A percentile compares a stretch with the other conserved stretches of the same genome.
Evolutionary conservation across 179 eudicot genomes (phyloP).

Genomic region (Actinidia chinensis): DNA sequence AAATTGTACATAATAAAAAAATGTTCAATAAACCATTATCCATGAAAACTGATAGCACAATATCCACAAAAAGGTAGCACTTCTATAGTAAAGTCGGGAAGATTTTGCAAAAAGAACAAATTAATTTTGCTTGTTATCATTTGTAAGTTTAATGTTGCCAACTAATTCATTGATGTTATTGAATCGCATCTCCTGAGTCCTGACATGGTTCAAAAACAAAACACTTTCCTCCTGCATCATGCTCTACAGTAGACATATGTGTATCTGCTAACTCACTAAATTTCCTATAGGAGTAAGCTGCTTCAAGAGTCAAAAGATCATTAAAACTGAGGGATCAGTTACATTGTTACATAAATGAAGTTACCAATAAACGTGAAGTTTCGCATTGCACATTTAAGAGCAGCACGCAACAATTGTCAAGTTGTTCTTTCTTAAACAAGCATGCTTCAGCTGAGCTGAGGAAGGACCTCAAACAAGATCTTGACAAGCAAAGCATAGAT

Average conservation of each 20-base stretch:
- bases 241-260: neutral
- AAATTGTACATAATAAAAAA: neutral
- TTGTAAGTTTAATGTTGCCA: neutral
- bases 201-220: neutral
- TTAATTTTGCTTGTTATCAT: neutral
- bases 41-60: neutral
- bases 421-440: neutral
- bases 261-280: neutral
- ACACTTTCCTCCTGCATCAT: neutral
- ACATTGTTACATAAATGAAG: no score
- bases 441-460: neutral
- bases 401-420: neutral
- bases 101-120: slow-evolving; percentile 2
- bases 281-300: no score
- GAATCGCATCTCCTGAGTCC: neutral
- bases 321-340: no score
- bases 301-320: neutral
- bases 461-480: slow-evolving; percentile 2
- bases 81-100: neutral
- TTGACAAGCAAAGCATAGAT: neutral
- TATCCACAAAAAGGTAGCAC: slow-evolving; percentile 7
- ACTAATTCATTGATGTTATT: neutral
- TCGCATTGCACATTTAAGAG: neutral
- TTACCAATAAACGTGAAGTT: no score
- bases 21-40: neutral